Evolutionary conservation across 768 basidiomycete species (phyloP).

Genomic region (Leucocoprinus sp.): DNA sequence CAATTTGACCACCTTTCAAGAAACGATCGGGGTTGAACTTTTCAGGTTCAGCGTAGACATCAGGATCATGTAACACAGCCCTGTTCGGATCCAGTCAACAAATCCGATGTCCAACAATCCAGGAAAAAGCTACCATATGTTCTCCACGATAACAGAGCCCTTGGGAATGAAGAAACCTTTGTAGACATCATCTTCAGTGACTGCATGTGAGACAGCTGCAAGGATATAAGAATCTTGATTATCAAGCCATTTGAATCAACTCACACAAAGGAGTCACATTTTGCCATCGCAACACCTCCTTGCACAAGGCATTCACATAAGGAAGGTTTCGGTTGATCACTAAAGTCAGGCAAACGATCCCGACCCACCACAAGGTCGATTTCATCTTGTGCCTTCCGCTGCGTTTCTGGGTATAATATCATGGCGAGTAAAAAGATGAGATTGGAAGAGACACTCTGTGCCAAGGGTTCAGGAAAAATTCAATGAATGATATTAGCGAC

Average conservation of each 20-base stretch:
- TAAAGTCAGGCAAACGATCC: conserved; percentile 12
- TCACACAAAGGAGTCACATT: not conserved
- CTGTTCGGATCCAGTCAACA: too few relatives aligned
- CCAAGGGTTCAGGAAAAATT: too few relatives aligned
- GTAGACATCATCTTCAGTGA: conserved; percentile 14
- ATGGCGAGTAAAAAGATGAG: conserved; percentile 12
- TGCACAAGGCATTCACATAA: conserved; percentile 12
- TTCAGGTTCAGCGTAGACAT: conserved; percentile 24
- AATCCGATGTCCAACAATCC: too few relatives aligned
- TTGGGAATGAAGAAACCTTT: conserved; percentile 4
- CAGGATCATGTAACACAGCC: conserved; percentile 25
- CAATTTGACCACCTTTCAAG: conserved; percentile 15
- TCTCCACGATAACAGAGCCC: not conserved
- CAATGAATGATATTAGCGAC: not conserved
- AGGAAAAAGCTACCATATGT: not conserved
- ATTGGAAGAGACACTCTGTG: conserved; percentile 7
- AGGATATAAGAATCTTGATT: not conserved
- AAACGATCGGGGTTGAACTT: conserved; percentile 26
- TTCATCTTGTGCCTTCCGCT: conserved; percentile 13
- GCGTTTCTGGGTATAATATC: conserved; percentile 12
- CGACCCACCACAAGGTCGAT: conserved; percentile 14
- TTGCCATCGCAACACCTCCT: conserved; percentile 12
- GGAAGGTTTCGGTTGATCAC: conserved; percentile 11
- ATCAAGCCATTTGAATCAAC: not conserved
- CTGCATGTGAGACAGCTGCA: conserved; percentile 13